Evolutionary conservation across 2,329 filamentous ascomycete species (phyloP), one percentile per base, ranked within the genome.

Genomic region (Aureobasidium sp.): DNA sequence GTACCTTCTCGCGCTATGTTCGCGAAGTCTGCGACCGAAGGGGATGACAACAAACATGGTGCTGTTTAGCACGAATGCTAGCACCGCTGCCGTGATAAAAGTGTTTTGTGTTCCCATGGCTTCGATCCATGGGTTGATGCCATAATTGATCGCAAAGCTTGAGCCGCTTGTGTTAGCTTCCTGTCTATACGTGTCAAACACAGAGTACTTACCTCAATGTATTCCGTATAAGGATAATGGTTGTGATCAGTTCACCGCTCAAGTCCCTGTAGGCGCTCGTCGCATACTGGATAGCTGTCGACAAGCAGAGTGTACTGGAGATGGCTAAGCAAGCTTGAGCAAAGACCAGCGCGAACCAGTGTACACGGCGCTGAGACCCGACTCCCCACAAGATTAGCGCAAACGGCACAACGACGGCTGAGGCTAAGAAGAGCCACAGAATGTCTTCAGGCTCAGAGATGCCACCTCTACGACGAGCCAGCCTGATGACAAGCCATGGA

Each of bases 211-310:
- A 46, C 53, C 53, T 57, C 73, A 79, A 77, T 1, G 76, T 78
- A 62, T 79, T 79, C 3, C 77, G 72, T 15, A 79, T 73, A 23
- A 78, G 60, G 54, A 79, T 79, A 17, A 78, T 71, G 19, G 71
- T 75, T 3, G 69, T 71, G 67, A 78, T 76, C 54, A 77, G 75
- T 65, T 78, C 75, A 0, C 75, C 76, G 1, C 74, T 73, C 31
- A 78, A 74, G 2, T 75, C 74, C 21, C 57, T 47, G 17, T 60
- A 60, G 13, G 57, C 47, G 15, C 45, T 50, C 15, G 57, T 60
- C 4, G 57, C 57, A 31, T 60, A 60, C 33, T 60, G 57, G n/a
- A 60, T 60, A 11, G 57, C 57, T 9, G 57, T 60, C 1, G 57
- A 60, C 8, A 60, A 21, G n/a, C 57, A 60, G 11, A 60, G 57